These are phyloP conservation scores for Kluyveromyces sp. DNA, from an alignment of 1,139 yeast species.

Conservation along the genomic window DNA sequence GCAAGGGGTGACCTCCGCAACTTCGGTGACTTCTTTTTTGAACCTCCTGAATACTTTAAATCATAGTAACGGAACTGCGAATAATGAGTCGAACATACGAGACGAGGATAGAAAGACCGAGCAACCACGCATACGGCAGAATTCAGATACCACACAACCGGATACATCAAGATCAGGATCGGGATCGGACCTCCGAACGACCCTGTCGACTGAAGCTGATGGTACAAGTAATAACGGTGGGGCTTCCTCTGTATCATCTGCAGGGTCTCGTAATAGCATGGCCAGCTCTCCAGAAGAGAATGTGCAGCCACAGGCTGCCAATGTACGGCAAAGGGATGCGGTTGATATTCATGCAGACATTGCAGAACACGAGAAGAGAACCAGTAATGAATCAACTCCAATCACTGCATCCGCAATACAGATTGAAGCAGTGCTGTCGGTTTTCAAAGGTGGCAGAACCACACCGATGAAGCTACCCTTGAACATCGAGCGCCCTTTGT, in stretches of 20 bases:
- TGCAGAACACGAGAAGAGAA: conserved; percentile 14
- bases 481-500: conserved; percentile 21
- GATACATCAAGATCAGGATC: neutral
- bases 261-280: neutral
- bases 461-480: conserved; percentile 19
- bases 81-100: neutral
- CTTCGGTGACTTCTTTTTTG: conserved; percentile 5
- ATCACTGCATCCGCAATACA: conserved; percentile 26
- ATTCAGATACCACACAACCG: neutral
- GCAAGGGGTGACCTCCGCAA: conserved; percentile 19
- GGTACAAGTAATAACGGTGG: neutral
- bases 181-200: neutral
- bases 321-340: neutral
- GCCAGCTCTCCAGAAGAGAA: neutral
- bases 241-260: neutral
- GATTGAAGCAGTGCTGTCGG: conserved; percentile 23
- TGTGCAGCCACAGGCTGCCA: neutral
- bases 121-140: neutral
- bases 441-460: conserved; percentile 26
- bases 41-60: conserved; percentile 4
- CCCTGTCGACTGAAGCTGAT: neutral
- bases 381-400: conserved; percentile 22
- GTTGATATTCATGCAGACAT: neutral
- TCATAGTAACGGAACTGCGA: neutral
- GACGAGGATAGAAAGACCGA: neutral